phyloP scores from a whole-genome alignment of 192 early-diverging fungal species.

The Rhizoclosmatium sp. region DNA sequence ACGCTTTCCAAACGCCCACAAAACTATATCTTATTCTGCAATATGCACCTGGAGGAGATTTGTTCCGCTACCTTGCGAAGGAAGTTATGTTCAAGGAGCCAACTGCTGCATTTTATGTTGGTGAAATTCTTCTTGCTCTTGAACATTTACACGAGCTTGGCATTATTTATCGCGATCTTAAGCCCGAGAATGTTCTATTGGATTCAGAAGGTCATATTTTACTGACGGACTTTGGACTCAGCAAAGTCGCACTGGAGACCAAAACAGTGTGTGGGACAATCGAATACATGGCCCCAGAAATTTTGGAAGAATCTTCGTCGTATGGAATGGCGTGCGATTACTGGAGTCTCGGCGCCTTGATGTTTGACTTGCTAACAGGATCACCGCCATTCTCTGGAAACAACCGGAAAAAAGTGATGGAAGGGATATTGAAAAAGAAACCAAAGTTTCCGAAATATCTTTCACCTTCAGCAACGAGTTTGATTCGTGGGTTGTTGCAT shows the following conservation, averaged over 20 bases:
- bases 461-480: conserved; percentile 77
- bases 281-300: conserved; percentile 78
- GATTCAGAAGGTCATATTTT: conserved; percentile 80
- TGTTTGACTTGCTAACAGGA: conserved; percentile 93
- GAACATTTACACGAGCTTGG: conserved; percentile 87
- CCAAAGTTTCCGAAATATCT: conserved; percentile 80
- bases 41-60: conserved; percentile 86
- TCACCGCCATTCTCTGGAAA: conserved; percentile 73
- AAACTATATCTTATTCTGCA: conserved; percentile 88
- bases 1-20: conserved; percentile 91
- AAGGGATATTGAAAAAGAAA: conserved; percentile 85
- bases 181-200: conserved; percentile 66
- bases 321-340: conserved; percentile 79
- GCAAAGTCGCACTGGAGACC: conserved; percentile 75
- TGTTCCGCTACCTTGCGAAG: conserved; percentile 81
- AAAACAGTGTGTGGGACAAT: conserved; percentile 78
- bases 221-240: conserved; percentile 94
- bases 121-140: conserved; percentile 85
- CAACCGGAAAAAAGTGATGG: conserved; percentile 84
- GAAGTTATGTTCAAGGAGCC: conserved; percentile 71
- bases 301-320: conserved; percentile 39
- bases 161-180: conserved; percentile 81
- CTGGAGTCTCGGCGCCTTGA: conserved; percentile 89
- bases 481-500: conserved; percentile 70
- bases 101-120: conserved; percentile 83